Evolutionary conservation across 2,329 filamentous ascomycete species (phyloP).

Genomic region (Colletotrichum agaves): DNA sequence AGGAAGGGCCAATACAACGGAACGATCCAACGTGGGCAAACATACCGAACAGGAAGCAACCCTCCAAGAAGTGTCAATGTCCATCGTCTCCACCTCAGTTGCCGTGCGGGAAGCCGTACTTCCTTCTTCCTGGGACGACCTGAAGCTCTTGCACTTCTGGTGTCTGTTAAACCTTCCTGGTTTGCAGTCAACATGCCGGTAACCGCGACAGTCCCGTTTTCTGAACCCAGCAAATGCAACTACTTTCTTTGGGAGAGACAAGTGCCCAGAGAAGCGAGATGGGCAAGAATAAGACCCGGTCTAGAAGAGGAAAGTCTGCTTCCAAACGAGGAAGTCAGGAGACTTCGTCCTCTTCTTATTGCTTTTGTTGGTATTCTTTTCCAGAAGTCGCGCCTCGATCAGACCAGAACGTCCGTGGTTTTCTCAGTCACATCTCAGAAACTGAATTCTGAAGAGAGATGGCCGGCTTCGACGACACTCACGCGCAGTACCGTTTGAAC

Average conservation of each 20-base stretch:
- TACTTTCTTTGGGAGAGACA: constrained; percentile 14
- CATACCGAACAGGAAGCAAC: background rate
- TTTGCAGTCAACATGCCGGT: constrained; percentile 9
- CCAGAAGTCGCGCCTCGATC: no score
- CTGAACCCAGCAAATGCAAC: background rate
- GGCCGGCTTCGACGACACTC: no score
- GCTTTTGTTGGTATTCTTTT: no score
- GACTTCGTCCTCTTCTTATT: background rate
- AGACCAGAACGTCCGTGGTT: no score
- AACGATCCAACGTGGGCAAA: no score
- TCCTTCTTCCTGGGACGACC: constrained; percentile 17
- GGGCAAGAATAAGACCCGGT: background rate
- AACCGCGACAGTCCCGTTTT: constrained; percentile 3
- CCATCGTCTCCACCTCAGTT: background rate
- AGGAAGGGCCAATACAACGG: background rate
- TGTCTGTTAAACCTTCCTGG: constrained; percentile 12
- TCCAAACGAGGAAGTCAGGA: background rate
- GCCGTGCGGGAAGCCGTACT: constrained; percentile 18
- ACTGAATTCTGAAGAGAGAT: no score
- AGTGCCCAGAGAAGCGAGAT: constrained; percentile 10
- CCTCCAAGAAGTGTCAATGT: background rate
- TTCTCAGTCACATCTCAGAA: background rate
- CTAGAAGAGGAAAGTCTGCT: background rate
- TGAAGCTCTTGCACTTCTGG: constrained; percentile 12
- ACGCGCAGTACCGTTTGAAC: no score